Evolutionary conservation across 2,329 filamentous ascomycete species (phyloP), one percentile per base, ranked within the genome.

Genomic region (Lasiodiplodia sp.): DNA sequence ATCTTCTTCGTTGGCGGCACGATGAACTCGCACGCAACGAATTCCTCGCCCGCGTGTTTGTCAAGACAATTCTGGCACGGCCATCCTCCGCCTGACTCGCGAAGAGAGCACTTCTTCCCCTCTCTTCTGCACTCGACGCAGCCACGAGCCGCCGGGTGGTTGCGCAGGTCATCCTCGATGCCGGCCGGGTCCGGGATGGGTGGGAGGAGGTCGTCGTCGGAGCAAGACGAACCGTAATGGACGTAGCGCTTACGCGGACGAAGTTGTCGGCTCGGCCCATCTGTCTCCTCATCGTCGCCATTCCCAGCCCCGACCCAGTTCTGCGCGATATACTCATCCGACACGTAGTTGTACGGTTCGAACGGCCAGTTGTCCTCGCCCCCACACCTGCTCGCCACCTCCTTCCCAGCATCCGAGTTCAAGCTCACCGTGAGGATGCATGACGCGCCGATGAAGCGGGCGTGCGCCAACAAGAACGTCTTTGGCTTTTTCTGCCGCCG

Each of bases 11-110:
- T 68, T 1, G 79, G 74, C 12, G 72, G 34, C 1, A 77, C 72
- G 31, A 80, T 77, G 0, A 77, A 73, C 18, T 79, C 71, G 66
- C 81, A 82, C 7, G 73, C 71, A 8, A 72, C 53, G 2, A 72
- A 69, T n/a, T 73, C 68, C 0, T 34, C 12, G 14, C 25, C 65
- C 7, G n/a, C n/a, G 16, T 28, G 34, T 1, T 14, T 21, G 7
- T 52, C 25, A 16, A 53, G 11, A 23, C 66, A 68, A 3, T 47
- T 38, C 0, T 69, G 8, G 69, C 71, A 80, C 37, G 71, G 75
- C 65, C 72, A 82, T 71, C 51, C 67, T 60, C 69, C 73, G n/a
- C 71, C 76, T 72, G 7, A 73, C 73, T 70, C 71, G 66, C 68
- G 73, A 74, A 75, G 77, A 68, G 68, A 75, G 68, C 72, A 81